Evolutionary conservation across 805 yeast species (phyloP), one percentile per base, ranked within the genome.

Genomic region (Monosporozyma unispora): DNA sequence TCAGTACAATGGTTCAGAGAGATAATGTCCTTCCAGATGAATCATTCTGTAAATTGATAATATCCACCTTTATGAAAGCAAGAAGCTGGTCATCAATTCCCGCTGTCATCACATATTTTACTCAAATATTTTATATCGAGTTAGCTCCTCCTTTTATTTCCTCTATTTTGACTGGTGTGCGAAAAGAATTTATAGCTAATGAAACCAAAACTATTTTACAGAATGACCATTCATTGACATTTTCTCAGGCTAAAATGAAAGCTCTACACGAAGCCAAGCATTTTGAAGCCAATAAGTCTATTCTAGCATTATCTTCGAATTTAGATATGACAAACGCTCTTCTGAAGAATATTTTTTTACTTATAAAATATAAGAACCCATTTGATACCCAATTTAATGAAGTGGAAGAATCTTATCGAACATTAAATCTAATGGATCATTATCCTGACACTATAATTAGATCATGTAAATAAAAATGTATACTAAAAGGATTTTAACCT

Each of bases 61-160:
- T 60, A 9, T 46, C 50, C 8, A 53, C 60, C 0, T 53, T 63
- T 22, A 52, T 60, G 19, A 51, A 52, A 33, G 41, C 52, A 3
- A 54, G 57, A 33, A 60, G 61, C 40, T 64, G 65, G 65, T 42
- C 50, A 9, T 54, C 52, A 3, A 29, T 64, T 3, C 61, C 63
- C 0, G 59, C 58, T 7, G 31, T 62, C 1, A 43, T 64, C 14
- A 45, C 48, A 11, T 35, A 50, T 18, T 54, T 62, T 54, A 25
- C 44, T 14, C 46, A 56, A 25, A 23, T 51, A 3, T 57, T 54
- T 45, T 57, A 57, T 2, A 18, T 62, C 4, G 44, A 50, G 8
- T 33, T 60, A 0, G 49, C 48, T 4, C 1, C 45, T 50, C 8
- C 16, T 3, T 23, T 54, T 2, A 28, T 46, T 6, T 41, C 48